Conservation (phyloP, 805 yeast genomes). For the Yamadazyma tumulicola region DNA sequence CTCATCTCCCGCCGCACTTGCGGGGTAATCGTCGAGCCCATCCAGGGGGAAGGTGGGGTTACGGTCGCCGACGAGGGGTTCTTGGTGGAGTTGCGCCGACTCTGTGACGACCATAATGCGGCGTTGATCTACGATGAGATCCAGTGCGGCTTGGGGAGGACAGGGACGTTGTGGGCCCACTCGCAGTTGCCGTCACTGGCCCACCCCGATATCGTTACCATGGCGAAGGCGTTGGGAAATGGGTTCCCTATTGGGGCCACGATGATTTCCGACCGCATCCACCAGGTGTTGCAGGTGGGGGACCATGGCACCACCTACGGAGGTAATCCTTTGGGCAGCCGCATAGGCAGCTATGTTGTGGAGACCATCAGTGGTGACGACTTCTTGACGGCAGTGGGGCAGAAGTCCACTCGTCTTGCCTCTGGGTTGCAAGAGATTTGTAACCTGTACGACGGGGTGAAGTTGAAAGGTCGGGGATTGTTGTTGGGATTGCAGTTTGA, state of each 20-base stretch:
- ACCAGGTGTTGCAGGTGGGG: slow-evolving; percentile 71
- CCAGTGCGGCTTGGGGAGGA: slow-evolving; percentile 93
- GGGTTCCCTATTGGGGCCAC: slow-evolving; percentile 97
- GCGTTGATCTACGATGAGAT: slow-evolving; percentile 90
- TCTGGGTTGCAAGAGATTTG: slow-evolving; percentile 48
- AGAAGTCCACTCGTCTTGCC: slow-evolving; percentile 56
- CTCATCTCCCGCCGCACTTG: slow-evolving; percentile 62
- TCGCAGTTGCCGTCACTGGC: slow-evolving; percentile 68
- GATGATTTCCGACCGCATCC: slow-evolving; percentile 77
- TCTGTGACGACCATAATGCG: slow-evolving; percentile 68
- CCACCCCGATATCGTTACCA: slow-evolving; percentile 90
- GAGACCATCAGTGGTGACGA: slow-evolving; percentile 57
- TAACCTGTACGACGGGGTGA: slow-evolving; percentile 55
- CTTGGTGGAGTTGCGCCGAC: slow-evolving; percentile 57
- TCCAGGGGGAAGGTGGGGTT: slow-evolving; percentile 98
- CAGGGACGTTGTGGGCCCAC: slow-evolving; percentile 95
- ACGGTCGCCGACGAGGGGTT: slow-evolving; percentile 64
- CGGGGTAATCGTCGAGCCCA: slow-evolving; percentile 93
- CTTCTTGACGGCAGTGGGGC: slow-evolving; percentile 58
- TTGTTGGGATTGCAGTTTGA: slow-evolving; percentile 78
- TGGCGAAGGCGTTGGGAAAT: slow-evolving; percentile 95
- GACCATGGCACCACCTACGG: slow-evolving; percentile 99
- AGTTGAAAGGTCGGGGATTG: slow-evolving; percentile 85
- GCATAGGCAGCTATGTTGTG: slow-evolving; percentile 76
- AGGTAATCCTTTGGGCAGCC: slow-evolving; percentile 90